Evolutionary conservation across 441 rosid genomes (phyloP).

Genomic region (Viola pubescens): DNA sequence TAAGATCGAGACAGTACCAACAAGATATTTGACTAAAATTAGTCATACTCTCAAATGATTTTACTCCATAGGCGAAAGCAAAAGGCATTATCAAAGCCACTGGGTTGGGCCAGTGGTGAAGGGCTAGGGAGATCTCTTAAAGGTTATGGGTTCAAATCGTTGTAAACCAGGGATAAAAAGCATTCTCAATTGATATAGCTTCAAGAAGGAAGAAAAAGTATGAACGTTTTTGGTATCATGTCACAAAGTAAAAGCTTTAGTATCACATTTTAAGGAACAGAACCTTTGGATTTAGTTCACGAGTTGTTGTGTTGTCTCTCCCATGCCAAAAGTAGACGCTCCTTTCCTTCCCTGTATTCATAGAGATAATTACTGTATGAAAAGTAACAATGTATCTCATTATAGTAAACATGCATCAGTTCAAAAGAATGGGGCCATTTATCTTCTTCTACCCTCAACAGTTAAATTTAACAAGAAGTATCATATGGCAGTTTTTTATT

Average conservation of each 20-base stretch:
- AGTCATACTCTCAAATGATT: background rate
- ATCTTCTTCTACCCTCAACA: background rate
- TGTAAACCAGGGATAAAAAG: background rate
- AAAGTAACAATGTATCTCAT: background rate
- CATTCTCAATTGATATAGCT: background rate
- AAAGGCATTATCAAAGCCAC: background rate
- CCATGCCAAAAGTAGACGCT: conserved; percentile 98
- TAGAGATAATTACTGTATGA: background rate
- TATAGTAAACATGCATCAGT: background rate
- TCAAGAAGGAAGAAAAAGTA: background rate
- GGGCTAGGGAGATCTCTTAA: too few species aligned
- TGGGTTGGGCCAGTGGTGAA: background rate
- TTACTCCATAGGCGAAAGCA: background rate
- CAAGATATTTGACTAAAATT: background rate
- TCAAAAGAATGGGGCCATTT: background rate
- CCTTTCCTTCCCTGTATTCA: conserved; percentile 55
- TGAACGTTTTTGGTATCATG: background rate
- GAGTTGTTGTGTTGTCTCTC: conserved; percentile 62
- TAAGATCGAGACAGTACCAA: background rate
- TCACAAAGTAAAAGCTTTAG: too few species aligned
- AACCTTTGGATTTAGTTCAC: conserved; percentile 96
- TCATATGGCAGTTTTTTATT: background rate
- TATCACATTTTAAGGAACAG: conserved; percentile 9
- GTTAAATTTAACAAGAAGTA: background rate
- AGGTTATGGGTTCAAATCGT: too few species aligned